phyloP scores from a whole-genome alignment of 148 eudicot species.

The Rhododendron simsii region DNA sequence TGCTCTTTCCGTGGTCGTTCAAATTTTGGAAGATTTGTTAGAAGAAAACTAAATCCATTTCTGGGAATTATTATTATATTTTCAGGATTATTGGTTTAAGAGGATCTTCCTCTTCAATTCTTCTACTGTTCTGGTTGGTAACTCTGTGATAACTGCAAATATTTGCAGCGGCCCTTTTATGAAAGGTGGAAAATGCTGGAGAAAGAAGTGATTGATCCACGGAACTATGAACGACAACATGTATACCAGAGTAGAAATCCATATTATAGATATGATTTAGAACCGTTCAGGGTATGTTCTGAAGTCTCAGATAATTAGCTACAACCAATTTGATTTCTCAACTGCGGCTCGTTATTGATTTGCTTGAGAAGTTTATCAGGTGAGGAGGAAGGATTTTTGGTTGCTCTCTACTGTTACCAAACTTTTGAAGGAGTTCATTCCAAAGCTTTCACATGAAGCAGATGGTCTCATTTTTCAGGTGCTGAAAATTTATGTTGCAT shows the following conservation, averaged over 20 bases:
- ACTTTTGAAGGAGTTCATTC: slow-evolving; percentile 84
- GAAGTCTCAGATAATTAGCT: neutral
- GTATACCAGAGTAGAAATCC: slow-evolving; percentile 49
- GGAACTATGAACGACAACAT: slow-evolving; percentile 60
- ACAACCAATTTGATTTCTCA: slow-evolving; percentile 4
- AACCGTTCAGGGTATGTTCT: slow-evolving; percentile 84
- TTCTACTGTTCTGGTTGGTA: neutral
- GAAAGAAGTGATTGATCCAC: slow-evolving; percentile 83
- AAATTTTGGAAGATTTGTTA: neutral
- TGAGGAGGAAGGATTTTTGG: slow-evolving; percentile 97
- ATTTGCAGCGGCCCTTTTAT: slow-evolving; percentile 75
- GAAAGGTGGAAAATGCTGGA: slow-evolving; percentile 97
- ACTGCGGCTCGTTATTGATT: neutral
- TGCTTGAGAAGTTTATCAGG: slow-evolving; percentile 37
- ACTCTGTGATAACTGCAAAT: slow-evolving; percentile 11
- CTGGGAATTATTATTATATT: neutral
- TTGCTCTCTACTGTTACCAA: slow-evolving; percentile 79
- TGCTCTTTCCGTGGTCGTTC: neutral
- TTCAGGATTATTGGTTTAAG: neutral
- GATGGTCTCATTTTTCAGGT: slow-evolving; percentile 99
- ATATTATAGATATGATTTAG: slow-evolving; percentile 82
- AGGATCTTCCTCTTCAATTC: neutral
- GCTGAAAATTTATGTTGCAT: neutral
- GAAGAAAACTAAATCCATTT: neutral
- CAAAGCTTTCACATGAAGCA: slow-evolving; percentile 80